Base-by-base conservation (phyloP, 345 rosid species). In the Microthlaspi erraticum region DNA sequence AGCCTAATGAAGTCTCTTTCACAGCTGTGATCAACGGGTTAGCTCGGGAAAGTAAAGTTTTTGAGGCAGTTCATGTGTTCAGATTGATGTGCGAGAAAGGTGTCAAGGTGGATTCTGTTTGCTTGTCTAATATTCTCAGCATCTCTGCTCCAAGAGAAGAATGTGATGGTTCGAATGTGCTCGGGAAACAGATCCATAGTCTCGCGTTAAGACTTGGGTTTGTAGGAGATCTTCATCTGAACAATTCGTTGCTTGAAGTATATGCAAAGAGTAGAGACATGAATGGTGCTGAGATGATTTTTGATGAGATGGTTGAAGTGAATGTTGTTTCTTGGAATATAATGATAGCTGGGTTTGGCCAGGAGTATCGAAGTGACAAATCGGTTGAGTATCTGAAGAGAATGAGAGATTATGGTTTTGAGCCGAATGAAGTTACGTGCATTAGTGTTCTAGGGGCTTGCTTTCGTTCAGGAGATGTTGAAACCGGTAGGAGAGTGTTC, bases 281-380 rank as follows among this genome's bases (percentile, higher is more conserved):
- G 83, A 69, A 50, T 17, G 62, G 81, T 52, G 91, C 93, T 18
- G 88, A 87, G 78, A 55, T 43, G 38, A 46, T 85, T 55, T 88
- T 91, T 78, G 60, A 53, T 60, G 68, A 67, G 74, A 66, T 91
- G 72, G 68, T 80, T 29, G 81, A 81, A 76, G 43, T 60, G 10
- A 84, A 75, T 64, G 79, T 81, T 49, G 87, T 90, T 66, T 79
- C 96, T 49, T 91, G 91, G 93, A 88, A 91, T 81, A 77, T 91
- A 49, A 88, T 91, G 93, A 87, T 91, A 60, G 83, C 86, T 52
- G 91, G 91, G 6, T 88, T 85, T 57, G 96, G 93, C 12, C 78
- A 80, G 62, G 82, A 70, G 18, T 74, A 54, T 61, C 78, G 42
- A 56, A 81, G 78, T 29, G 68, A 77, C 54, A 86, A 73, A 59